These are phyloP conservation scores for Mycosphaerella arachidis DNA, from an alignment of 2,329 filamentous ascomycete species.

Conservation along the genomic window DNA sequence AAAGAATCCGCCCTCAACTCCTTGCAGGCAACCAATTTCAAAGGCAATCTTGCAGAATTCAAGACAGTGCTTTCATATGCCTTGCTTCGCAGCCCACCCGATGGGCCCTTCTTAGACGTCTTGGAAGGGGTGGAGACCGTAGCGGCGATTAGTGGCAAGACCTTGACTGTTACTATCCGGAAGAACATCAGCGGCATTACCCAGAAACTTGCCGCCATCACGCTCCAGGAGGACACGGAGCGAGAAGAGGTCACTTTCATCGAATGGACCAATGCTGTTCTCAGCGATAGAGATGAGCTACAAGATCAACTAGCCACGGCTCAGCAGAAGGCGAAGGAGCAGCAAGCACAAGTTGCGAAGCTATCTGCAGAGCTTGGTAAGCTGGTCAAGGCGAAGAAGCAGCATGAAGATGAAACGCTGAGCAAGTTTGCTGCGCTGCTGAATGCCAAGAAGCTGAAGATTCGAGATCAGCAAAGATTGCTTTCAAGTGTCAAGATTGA, in stretches of 20 bases:
- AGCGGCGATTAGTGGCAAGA: conserved; percentile 51
- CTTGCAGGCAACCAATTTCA: conserved; percentile 51
- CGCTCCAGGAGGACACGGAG: conserved; percentile 52
- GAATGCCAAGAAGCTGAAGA: conserved; percentile 77
- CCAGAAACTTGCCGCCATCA: conserved; percentile 65
- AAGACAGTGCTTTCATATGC: conserved; percentile 55
- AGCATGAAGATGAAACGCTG: conserved; percentile 62
- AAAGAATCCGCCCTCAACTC: conserved; percentile 53
- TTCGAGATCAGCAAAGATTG: conserved; percentile 65
- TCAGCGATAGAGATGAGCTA: conserved; percentile 44
- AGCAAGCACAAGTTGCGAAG: conserved; percentile 55
- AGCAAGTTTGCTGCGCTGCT: conserved; percentile 66
- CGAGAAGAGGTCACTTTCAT: conserved; percentile 60
- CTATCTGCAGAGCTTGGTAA: conserved; percentile 62
- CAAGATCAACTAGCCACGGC: conserved; percentile 40
- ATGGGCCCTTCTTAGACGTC: conserved; percentile 42
- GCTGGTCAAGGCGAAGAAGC: conserved; percentile 60
- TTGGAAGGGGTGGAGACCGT: conserved; percentile 54
- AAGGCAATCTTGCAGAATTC: conserved; percentile 63
- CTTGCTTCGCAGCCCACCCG: conserved; percentile 45
- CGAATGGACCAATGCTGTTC: conserved; percentile 64
- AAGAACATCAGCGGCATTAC: conserved; percentile 66
- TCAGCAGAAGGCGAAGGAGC: conserved; percentile 34
- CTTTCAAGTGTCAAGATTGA: conserved; percentile 58
- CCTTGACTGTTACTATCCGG: conserved; percentile 59